Base-by-base conservation (phyloP, 2,329 filamentous ascomycete species). In the Ambrosiella xylebori region DNA sequence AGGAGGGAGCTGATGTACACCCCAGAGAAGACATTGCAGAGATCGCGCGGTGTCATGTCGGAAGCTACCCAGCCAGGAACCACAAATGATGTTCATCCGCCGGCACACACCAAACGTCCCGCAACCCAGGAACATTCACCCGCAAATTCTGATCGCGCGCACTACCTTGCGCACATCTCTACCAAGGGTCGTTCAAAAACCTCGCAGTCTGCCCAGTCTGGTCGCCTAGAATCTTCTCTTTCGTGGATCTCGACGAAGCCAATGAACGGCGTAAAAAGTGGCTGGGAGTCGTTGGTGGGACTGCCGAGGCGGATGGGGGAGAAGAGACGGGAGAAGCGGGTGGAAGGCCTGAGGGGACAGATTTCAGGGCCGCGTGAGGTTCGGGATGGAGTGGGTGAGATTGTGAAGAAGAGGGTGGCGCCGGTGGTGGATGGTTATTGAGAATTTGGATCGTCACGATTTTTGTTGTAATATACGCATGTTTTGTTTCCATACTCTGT, bases 311-410 rank as follows among this genome's bases (percentile, higher is more conserved):
- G 74, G 53, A 63, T 83, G 13, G 81, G 77, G 64, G 81, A 84
- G 64, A 74, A 73, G 62, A 71, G 77, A 56, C 73, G 79, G 27
- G 77, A 81, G 68, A 81, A 78, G 68, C 71, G 81, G 56, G 76
- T 74, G 19, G 73, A 77, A 60, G 78, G 79, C 64, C 70, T 84
- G 57, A 73, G 80, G 7, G 70, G 75, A 62, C 82, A 74, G 66
- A 84, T 84, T 50, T 81, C 79, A 61, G 74, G 72, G 4, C 81
- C 81, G 0, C 73, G 69, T 27, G 76, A 80, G 64, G 77, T 81
- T 17, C 70, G 78, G 35, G 78, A 81, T 62, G 77, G 78, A 2
- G 76, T 81, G 2, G 76, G 74, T 12, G 78, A 81, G 37, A 73
- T 81, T 53, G 75, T 81, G 51, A 71, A 68, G 41, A 71, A 71